A percentile compares a stretch with the other conserved stretches of the same genome.
These are phyloP conservation scores for Populus tomentosa DNA, from an alignment of 441 rosid genomes.

Conservation along the genomic window DNA sequence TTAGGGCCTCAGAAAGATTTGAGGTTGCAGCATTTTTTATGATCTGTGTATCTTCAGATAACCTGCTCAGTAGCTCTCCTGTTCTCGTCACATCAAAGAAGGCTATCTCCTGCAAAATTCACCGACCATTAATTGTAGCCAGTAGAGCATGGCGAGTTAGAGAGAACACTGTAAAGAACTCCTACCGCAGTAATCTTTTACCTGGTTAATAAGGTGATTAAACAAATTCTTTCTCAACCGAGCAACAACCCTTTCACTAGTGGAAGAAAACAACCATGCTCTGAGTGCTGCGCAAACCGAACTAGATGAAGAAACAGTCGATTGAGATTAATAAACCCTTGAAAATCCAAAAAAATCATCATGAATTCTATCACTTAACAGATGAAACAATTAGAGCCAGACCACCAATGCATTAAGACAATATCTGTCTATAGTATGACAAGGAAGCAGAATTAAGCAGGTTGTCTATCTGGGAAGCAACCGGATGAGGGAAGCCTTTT, in stretches of 20 bases:
- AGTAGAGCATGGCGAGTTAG: not conserved
- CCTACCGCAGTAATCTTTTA: conserved; percentile 2
- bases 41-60: conserved; percentile 92
- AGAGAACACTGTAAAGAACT: not conserved
- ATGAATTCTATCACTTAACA: not conserved
- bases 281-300: conserved; percentile 82
- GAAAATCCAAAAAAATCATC: not conserved
- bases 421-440: not conserved
- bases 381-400: not conserved
- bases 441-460: not conserved
- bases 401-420: not conserved
- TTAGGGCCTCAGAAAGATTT: conserved; percentile 92
- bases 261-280: conserved; percentile 80
- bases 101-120: conserved; percentile 69
- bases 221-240: conserved; percentile 78
- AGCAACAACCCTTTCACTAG: conserved; percentile 95
- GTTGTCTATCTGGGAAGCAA: not conserved
- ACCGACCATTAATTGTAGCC: not conserved
- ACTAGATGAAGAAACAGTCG: conserved; percentile 29
- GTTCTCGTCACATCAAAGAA: conserved; percentile 89
- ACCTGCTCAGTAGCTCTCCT: conserved; percentile 91
- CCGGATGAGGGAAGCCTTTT: not conserved
- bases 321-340: not conserved
- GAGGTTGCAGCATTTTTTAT: conserved; percentile 97
- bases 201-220: conserved; percentile 82